These are phyloP conservation scores for Sclerotiophoma versabilis DNA, from an alignment of 2,329 filamentous ascomycete species.

Conservation along the genomic window DNA sequence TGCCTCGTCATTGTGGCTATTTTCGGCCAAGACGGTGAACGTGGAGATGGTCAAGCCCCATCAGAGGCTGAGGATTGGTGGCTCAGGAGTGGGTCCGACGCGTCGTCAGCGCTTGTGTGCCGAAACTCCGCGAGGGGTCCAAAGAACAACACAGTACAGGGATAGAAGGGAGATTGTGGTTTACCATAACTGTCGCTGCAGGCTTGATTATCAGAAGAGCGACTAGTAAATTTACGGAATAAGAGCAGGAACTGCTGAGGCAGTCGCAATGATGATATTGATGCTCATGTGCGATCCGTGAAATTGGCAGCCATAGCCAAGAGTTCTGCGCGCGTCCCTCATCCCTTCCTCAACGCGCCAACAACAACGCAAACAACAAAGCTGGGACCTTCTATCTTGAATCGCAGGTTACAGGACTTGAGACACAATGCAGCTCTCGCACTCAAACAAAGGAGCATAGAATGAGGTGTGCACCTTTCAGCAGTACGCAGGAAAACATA, in stretches of 20 bases:
- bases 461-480: background rate
- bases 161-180: background rate
- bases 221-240: too few relatives aligned
- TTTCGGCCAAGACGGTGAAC: conserved; percentile 5
- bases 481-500: background rate
- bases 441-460: background rate
- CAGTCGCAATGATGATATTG: background rate
- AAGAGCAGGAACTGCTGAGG: background rate
- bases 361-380: background rate
- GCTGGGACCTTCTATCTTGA: background rate
- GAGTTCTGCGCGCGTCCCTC: background rate
- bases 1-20: conserved; percentile 15
- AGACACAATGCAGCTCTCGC: background rate
- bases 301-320: background rate
- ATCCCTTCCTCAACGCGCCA: background rate
- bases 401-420: background rate
- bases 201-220: too few relatives aligned
- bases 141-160: background rate
- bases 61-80: conserved; percentile 28
- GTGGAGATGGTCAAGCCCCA: conserved; percentile 20
- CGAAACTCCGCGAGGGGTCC: conserved; percentile 21
- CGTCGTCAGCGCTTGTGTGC: conserved; percentile 22
- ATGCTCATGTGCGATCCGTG: conserved; percentile 6
- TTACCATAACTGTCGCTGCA: background rate
- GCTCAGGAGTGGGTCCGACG: conserved; percentile 20